These are phyloP conservation scores for Tricholomella constricta DNA, from an alignment of 768 basidiomycete genomes.

Conservation along the genomic window DNA sequence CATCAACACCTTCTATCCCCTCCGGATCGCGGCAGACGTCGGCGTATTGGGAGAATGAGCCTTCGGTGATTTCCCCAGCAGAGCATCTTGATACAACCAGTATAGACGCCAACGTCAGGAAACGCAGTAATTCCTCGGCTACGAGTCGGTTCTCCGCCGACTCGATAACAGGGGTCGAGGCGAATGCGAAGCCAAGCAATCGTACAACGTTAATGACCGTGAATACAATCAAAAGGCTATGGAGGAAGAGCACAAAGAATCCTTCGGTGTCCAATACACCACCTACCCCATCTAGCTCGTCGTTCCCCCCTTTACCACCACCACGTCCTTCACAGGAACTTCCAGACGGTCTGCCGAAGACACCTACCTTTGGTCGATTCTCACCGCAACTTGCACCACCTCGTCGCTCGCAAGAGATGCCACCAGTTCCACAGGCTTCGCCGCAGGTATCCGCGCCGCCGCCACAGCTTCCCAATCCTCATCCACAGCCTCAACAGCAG, in stretches of 20 bases:
- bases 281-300: conserved; percentile 39
- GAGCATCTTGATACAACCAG: conserved; percentile 4
- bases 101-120: conserved; percentile 17
- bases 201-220: conserved; percentile 68
- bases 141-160: conserved; percentile 80
- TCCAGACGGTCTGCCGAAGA: conserved; percentile 38
- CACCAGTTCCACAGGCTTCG: conserved; percentile 16
- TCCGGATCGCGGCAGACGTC: conserved; percentile 28
- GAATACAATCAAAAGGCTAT: conserved; percentile 72
- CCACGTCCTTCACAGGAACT: conserved; percentile 41
- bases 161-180: conserved; percentile 50
- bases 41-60: conserved; percentile 47
- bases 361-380: conserved; percentile 25
- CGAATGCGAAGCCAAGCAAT: conserved; percentile 30
- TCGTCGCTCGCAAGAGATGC: conserved; percentile 25
- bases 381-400: conserved; percentile 23
- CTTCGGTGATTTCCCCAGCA: conserved; percentile 17
- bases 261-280: conserved; percentile 47
- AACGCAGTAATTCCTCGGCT: conserved; percentile 24
- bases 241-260: conserved; percentile 72
- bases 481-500: conserved; percentile 7
- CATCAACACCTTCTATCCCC: conserved; percentile 45
- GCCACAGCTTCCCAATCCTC: conserved; percentile 3
- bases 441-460: conserved; percentile 20
- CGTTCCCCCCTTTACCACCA: conserved; percentile 31